Conservation (phyloP, 164 flowering plant genomes). For the Magnolia changhungtana region DNA sequence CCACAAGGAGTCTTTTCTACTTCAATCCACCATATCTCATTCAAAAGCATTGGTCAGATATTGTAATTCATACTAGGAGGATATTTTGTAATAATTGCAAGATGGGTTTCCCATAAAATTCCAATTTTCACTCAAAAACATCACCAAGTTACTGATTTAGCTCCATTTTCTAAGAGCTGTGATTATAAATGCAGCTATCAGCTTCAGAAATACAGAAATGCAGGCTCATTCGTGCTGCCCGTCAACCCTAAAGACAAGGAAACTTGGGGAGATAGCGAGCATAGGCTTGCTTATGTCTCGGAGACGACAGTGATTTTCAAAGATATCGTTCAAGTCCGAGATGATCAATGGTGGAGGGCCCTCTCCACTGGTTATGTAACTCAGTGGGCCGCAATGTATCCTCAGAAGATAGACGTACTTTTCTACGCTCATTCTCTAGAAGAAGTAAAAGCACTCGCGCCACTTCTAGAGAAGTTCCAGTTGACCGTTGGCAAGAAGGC, state of each 20-base stretch:
- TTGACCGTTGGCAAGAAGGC: conserved; percentile 85
- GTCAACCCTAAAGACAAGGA: conserved; percentile 86
- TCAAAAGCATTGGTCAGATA: no score
- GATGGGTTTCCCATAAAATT: no score
- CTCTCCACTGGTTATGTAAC: conserved; percentile 84
- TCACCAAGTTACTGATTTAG: no score
- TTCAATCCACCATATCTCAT: no score
- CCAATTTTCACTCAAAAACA: no score
- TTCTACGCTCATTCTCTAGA: conserved; percentile 82
- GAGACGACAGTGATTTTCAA: conserved; percentile 98
- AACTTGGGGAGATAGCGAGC: conserved; percentile 99
- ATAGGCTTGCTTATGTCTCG: conserved; percentile 92
- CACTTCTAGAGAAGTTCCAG: conserved; percentile 79
- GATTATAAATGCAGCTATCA: conserved; percentile 63
- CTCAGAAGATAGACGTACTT: conserved; percentile 86
- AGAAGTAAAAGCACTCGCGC: conserved; percentile 72
- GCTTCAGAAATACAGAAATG: conserved; percentile 91
- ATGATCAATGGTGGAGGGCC: conserved; percentile 97
- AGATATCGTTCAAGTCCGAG: conserved; percentile 80
- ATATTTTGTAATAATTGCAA: no score
- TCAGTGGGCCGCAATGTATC: conserved; percentile 97
- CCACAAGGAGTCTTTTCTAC: no score
- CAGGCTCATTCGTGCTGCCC: conserved; percentile 90
- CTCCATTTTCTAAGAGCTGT: conserved; percentile 3
- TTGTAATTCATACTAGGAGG: no score